Conservation (phyloP, 2,329 filamentous ascomycete genomes). For the Stachybotrys echinatus region DNA sequence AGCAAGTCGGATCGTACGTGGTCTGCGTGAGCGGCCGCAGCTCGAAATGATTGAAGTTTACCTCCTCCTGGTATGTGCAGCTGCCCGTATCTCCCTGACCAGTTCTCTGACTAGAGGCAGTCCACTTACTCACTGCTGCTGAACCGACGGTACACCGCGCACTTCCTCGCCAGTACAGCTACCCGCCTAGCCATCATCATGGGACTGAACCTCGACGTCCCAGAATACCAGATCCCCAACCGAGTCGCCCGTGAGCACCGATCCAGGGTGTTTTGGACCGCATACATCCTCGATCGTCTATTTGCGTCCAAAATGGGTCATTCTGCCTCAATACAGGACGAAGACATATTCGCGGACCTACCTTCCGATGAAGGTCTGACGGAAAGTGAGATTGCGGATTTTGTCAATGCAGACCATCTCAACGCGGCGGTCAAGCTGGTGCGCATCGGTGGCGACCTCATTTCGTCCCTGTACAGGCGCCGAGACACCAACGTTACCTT, state of each 20-base stretch:
- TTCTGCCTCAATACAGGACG: conserved; percentile 40
- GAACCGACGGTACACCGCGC: conserved; percentile 39
- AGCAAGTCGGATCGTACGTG: conserved; percentile 30
- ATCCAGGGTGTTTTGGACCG: conserved; percentile 36
- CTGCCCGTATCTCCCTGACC: background rate
- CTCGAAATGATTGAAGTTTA: conserved; percentile 38
- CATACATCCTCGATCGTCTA: conserved; percentile 39
- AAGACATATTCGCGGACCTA: conserved; percentile 39
- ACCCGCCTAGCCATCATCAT: conserved; percentile 37
- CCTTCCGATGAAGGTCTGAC: conserved; percentile 28
- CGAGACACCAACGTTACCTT: conserved; percentile 19
- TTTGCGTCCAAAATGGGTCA: conserved; percentile 43
- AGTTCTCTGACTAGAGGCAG: conserved; percentile 13
- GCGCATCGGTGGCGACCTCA: conserved; percentile 18
- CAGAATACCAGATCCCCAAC: conserved; percentile 33
- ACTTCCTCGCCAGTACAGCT: conserved; percentile 36
- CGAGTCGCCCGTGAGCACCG: conserved; percentile 30
- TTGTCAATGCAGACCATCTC: conserved; percentile 23
- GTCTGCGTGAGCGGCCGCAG: conserved; percentile 34
- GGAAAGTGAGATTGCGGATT: conserved; percentile 17
- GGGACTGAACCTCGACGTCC: conserved; percentile 35
- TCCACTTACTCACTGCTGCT: conserved; percentile 37
- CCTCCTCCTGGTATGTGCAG: conserved; percentile 33
- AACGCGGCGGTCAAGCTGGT: conserved; percentile 33
- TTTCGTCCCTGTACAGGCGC: background rate